phyloP scores from a whole-genome alignment of 23 red algal species.

The Gracilaria caudata region DNA sequence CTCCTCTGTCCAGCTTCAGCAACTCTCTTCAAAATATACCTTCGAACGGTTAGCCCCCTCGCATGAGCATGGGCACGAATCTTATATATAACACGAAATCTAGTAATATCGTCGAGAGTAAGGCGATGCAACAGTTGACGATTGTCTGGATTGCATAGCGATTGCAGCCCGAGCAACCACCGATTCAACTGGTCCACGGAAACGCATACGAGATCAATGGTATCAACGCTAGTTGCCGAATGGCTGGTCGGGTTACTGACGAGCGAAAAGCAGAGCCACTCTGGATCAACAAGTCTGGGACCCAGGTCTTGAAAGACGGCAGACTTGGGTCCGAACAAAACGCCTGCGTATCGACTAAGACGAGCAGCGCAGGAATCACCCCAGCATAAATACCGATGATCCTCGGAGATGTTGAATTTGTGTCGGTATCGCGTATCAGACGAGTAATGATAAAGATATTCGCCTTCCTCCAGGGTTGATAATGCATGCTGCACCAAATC shows the following conservation, averaged over 20 bases:
- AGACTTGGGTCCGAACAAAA: slow-evolving; percentile 76
- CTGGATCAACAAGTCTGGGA: slow-evolving; percentile 63
- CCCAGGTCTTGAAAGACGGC: slow-evolving; percentile 66
- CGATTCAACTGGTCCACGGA: slow-evolving; percentile 76
- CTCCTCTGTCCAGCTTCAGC: slow-evolving; percentile 41
- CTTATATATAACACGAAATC: slow-evolving; percentile 70
- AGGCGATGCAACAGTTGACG: slow-evolving; percentile 47
- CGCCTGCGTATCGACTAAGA: slow-evolving; percentile 60
- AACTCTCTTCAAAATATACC: slow-evolving; percentile 74
- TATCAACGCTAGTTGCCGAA: slow-evolving; percentile 29
- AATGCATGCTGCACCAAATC: slow-evolving; percentile 58
- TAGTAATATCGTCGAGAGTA: slow-evolving; percentile 47
- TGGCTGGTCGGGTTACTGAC: slow-evolving; percentile 44
- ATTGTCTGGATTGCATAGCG: slow-evolving; percentile 61
- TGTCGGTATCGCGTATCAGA: slow-evolving; percentile 50
- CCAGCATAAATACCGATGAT: slow-evolving; percentile 61
- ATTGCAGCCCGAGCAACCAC: slow-evolving; percentile 90
- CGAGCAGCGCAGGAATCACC: slow-evolving; percentile 42
- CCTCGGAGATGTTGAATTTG: slow-evolving; percentile 51
- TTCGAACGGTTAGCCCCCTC: slow-evolving; percentile 68
- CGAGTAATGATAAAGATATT: slow-evolving; percentile 64
- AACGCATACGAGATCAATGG: slow-evolving; percentile 77
- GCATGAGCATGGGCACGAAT: slow-evolving; percentile 70
- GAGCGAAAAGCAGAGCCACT: slow-evolving; percentile 87
- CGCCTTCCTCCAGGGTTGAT: slow-evolving; percentile 52